Conservation (phyloP, 176 grass and related monocot species). For the Tuctoria greenei region DNA sequence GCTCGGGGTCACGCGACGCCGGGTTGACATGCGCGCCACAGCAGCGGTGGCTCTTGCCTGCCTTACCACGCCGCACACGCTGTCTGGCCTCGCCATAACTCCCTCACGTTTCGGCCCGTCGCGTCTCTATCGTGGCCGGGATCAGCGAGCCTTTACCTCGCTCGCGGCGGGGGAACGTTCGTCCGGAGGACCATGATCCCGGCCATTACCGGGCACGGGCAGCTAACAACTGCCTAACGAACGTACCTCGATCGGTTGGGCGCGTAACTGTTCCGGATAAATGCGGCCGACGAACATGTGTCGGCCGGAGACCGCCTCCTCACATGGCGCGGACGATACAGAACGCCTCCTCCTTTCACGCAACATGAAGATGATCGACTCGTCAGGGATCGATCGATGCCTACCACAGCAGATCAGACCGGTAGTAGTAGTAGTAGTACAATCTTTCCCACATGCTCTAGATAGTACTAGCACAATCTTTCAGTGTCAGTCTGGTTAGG, state of each 20-base stretch:
- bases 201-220: not conserved
- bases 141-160: no score
- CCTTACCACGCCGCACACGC: not conserved
- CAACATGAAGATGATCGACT: no score
- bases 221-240: not conserved
- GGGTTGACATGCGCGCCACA: not conserved
- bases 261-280: conserved; percentile 25
- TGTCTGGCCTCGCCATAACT: conserved; percentile 25
- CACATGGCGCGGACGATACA: not conserved
- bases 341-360: no score
- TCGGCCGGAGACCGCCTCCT: not conserved
- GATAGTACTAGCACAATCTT: not conserved
- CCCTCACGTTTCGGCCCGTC: conserved; percentile 18
- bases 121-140: conserved; percentile 10
- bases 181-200: not conserved
- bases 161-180: no score
- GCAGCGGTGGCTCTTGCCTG: no score
- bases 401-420: no score
- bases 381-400: no score
- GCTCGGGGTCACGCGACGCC: not conserved
- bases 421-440: no score
- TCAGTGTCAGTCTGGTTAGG: not conserved
- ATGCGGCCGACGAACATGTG: conserved; percentile 24
- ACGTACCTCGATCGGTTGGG: not conserved
- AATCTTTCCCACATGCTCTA: no score